phyloP scores from a whole-genome alignment of 1,139 yeast genomes.

The Tardiomyces depauwii region DNA sequence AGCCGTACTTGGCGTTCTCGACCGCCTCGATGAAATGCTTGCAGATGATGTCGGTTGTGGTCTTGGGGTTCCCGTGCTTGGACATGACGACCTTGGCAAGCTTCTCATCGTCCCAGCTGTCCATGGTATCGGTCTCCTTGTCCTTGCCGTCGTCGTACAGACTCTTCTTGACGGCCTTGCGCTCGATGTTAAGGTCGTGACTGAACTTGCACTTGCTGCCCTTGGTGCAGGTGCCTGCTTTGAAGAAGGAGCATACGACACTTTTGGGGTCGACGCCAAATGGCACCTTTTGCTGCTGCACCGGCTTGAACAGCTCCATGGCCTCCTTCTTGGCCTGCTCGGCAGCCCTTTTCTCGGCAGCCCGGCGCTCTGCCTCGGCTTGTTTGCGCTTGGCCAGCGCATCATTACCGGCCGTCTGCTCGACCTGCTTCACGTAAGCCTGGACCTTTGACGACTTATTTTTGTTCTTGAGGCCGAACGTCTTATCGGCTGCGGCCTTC shows the following conservation, averaged over 20 bases:
- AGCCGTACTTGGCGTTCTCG: constrained; percentile 94
- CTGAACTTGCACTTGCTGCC: constrained; percentile 91
- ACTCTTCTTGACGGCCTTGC: constrained; percentile 85
- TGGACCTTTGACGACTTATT: constrained; percentile 91
- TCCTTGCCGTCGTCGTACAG: constrained; percentile 76
- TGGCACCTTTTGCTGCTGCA: constrained; percentile 77
- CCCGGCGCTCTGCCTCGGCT: constrained; percentile 60
- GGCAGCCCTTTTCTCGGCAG: constrained; percentile 84
- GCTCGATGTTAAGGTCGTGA: constrained; percentile 77
- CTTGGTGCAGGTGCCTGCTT: constrained; percentile 79
- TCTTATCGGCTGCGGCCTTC: constrained; percentile 72
- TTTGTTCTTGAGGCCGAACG: constrained; percentile 84
- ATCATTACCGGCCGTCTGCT: constrained; percentile 43
- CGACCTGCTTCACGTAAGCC: constrained; percentile 68
- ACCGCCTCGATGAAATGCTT: constrained; percentile 93
- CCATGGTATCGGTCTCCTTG: constrained; percentile 84
- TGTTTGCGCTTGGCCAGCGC: constrained; percentile 55
- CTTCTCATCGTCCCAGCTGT: constrained; percentile 94
- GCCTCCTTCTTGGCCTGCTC: constrained; percentile 87
- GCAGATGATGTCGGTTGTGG: constrained; percentile 94
- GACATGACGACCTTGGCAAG: constrained; percentile 76
- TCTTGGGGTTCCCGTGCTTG: constrained; percentile 88
- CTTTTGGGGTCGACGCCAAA: constrained; percentile 98
- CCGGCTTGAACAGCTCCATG: constrained; percentile 56
- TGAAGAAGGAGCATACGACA: constrained; percentile 83